Conservation (phyloP, 768 basidiomycete species). For the Psilocybe tampanensis region DNA sequence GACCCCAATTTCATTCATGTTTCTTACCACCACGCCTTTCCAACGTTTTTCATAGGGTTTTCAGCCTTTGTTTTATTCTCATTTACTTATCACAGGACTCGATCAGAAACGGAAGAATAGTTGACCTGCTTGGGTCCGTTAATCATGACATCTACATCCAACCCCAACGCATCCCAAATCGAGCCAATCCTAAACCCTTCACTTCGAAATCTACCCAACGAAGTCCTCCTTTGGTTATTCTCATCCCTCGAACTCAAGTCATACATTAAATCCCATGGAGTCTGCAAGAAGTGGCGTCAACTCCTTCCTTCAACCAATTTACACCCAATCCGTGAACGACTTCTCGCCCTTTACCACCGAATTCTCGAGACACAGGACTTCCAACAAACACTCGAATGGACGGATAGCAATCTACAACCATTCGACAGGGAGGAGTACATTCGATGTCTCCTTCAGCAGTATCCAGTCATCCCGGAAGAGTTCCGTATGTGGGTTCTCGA, state of each 20-base stretch:
- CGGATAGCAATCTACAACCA: neutral
- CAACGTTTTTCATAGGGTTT: too few species aligned
- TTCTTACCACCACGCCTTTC: too few species aligned
- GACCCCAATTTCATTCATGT: too few species aligned
- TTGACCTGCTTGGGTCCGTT: too few species aligned
- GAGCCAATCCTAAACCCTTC: too few species aligned
- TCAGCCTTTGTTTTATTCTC: too few species aligned
- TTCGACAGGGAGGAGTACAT: conserved; percentile 10
- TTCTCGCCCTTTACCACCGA: neutral
- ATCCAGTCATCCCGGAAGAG: conserved; percentile 1
- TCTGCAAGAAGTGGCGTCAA: neutral
- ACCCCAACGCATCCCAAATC: too few species aligned
- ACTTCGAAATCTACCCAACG: neutral
- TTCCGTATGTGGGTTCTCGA: conserved; percentile 10
- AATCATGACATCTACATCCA: too few species aligned
- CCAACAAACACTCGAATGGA: neutral
- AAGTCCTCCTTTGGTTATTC: conserved; percentile 2
- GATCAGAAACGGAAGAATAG: too few species aligned
- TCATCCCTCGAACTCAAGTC: conserved; percentile 6
- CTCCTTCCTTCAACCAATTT: neutral
- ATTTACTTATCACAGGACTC: too few species aligned
- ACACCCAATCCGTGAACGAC: neutral
- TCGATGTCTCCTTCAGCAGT: neutral
- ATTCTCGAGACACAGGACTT: neutral
- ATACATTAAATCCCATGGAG: neutral